Base-by-base conservation (phyloP, 208 protist genomes). In the Histomonas meleagridis region DNA sequence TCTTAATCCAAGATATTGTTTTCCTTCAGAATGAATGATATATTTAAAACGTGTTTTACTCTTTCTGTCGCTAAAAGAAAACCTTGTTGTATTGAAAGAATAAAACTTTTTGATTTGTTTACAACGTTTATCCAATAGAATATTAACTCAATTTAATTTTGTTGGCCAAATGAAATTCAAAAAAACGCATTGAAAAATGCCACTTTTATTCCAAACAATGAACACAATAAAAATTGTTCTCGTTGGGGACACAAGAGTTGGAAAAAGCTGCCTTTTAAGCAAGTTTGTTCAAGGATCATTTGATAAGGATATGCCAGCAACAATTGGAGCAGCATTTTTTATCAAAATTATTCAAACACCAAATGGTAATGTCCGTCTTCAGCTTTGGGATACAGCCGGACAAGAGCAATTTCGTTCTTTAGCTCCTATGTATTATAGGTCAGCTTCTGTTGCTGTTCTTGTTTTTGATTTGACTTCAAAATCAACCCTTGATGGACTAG, bases 341-440 rank as follows among this genome's bases (percentile, higher is more conserved):
- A 86, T 46, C 32, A 86, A 86, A 43, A 46, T 86, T 86, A 49
- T 86, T 14, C n/a, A 23, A 79, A 86, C 76, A 32, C n/a, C 40
- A 38, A 65, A 65, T n/a, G 76, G 76, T 16, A 43, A 43, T 32
- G 46, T 86, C 7, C 43, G 76, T 7, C 76, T 86, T 49, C 76
- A 86, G 26, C 43, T 86, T 9, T 86, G 76, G 76, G 76, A 86
- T 86, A 86, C 76, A 55, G 76, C 76, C 2, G 76, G 76, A 18
- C 76, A 86, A 86, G 76, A 86, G 55, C 51, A 86, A 55, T 86
- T 86, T n/a, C 40, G 76, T 5, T 86, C 76, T 0, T 28, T 86
- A 18, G 76, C 76, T 5, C 76, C 76, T 38, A 86, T 86, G 76
- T 86, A 86, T 28, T 86, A 86, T 35, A 12, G 76, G 4, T 86